Conservation (phyloP, 306 rosid genomes). For the Prunus campanulata region DNA sequence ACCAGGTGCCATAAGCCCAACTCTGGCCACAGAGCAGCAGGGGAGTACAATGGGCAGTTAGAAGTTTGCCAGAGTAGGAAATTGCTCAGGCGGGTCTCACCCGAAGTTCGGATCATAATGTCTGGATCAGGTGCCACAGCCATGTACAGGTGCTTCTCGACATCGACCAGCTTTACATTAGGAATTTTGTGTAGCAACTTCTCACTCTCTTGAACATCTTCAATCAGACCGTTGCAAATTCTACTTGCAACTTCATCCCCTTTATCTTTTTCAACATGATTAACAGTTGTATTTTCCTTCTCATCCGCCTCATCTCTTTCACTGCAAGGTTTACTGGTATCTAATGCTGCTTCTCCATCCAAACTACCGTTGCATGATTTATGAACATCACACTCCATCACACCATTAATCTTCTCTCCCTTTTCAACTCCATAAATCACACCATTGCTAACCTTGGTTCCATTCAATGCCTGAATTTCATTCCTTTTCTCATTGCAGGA, state of each 20-base stretch:
- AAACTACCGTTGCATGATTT: constrained; percentile 24
- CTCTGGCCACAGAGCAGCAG: constrained; percentile 77
- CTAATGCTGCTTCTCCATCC: constrained; percentile 4
- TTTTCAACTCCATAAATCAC: constrained; percentile 21
- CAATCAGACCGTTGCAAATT: constrained; percentile 26
- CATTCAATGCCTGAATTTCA: constrained; percentile 35
- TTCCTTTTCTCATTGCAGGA: constrained; percentile 49
- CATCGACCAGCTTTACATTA: constrained; percentile 45
- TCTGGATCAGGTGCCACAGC: constrained; percentile 78
- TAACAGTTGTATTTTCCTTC: neutral
- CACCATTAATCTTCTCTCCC: constrained; percentile 27
- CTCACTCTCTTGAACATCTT: constrained; percentile 19
- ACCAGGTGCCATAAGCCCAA: constrained; percentile 64
- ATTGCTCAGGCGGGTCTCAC: constrained; percentile 69
- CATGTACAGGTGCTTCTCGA: constrained; percentile 72
- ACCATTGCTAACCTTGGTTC: constrained; percentile 24
- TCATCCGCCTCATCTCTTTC: constrained; percentile 13
- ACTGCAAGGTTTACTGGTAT: neutral
- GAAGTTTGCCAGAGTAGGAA: constrained; percentile 82
- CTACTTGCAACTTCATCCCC: constrained; percentile 22
- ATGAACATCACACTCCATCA: constrained; percentile 17
- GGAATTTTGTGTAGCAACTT: constrained; percentile 27
- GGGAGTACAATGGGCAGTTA: constrained; percentile 59
- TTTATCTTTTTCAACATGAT: neutral
- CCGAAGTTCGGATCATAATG: constrained; percentile 60